These are phyloP conservation scores for Batrachochytrium dendrobatidis DNA, from an alignment of 371 early-diverging fungal species.

Conservation along the genomic window DNA sequence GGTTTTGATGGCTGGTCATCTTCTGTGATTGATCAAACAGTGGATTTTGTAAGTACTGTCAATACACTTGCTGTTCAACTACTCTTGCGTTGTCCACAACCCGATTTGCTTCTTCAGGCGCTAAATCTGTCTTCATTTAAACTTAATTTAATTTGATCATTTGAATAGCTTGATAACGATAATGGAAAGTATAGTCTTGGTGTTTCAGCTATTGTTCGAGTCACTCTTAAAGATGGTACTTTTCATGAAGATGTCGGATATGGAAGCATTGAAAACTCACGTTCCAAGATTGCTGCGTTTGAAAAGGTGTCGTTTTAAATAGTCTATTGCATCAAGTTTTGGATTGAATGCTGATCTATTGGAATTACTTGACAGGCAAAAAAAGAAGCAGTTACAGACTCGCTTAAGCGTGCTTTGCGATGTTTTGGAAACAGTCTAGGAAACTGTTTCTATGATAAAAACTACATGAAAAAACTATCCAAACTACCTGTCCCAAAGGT, in stretches of 20 bases:
- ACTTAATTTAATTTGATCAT: not conserved
- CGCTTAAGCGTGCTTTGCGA: conserved; percentile 85
- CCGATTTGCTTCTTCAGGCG: no score
- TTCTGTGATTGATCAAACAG: conserved; percentile 59
- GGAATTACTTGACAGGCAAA: conserved; percentile 50
- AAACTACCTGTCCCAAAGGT: conserved; percentile 23
- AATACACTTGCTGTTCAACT: conserved; percentile 4
- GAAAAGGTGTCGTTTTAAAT: conserved; percentile 61
- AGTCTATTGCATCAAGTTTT: conserved; percentile 2
- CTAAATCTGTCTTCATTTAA: no score
- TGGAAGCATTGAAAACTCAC: conserved; percentile 78
- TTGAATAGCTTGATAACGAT: conserved; percentile 15
- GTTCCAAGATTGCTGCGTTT: conserved; percentile 70
- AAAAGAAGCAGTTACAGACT: conserved; percentile 97
- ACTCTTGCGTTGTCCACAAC: no score
- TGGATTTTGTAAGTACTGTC: conserved; percentile 67
- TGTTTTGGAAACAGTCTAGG: conserved; percentile 94
- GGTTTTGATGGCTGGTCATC: conserved; percentile 98
- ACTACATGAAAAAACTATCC: conserved; percentile 55
- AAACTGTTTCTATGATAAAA: conserved; percentile 93
- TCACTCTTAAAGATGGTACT: conserved; percentile 91
- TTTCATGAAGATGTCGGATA: conserved; percentile 93
- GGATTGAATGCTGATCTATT: conserved; percentile 4
- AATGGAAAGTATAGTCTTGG: conserved; percentile 61
- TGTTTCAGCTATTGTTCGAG: conserved; percentile 71